phyloP scores from a whole-genome alignment of 1,139 yeast species.

The Pichia inconspicua region DNA sequence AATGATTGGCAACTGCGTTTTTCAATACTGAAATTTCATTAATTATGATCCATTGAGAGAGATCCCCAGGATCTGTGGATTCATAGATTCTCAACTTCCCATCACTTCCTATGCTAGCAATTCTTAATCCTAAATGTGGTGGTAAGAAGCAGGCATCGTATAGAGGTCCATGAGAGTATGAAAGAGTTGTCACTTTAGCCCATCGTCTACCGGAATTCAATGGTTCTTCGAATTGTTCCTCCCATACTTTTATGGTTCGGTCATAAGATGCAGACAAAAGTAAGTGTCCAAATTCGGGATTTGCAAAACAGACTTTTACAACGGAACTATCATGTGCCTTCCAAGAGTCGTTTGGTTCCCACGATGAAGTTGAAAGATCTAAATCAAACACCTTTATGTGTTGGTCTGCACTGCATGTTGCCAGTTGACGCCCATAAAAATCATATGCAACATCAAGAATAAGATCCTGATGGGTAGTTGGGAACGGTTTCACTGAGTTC shows the following conservation, averaged over 20 bases:
- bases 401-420: conserved; percentile 90
- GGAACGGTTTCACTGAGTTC: conserved; percentile 45
- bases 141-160: conserved; percentile 91
- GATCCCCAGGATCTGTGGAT: conserved; percentile 79
- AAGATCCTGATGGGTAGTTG: conserved; percentile 86
- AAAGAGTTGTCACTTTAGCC: conserved; percentile 64
- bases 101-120: conserved; percentile 87
- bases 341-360: conserved; percentile 85
- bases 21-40: conserved; percentile 64
- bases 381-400: conserved; percentile 80
- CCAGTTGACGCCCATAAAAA: conserved; percentile 82
- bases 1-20: conserved; percentile 55
- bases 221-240: conserved; percentile 75
- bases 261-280: conserved; percentile 87
- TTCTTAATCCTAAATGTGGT: conserved; percentile 67
- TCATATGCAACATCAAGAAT: conserved; percentile 84
- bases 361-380: conserved; percentile 45
- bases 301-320: conserved; percentile 82
- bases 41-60: conserved; percentile 73
- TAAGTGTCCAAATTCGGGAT: conserved; percentile 85
- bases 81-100: conserved; percentile 84
- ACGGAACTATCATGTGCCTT: conserved; percentile 90
- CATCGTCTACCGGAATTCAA: conserved; percentile 75
- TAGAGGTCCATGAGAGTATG: conserved; percentile 83
- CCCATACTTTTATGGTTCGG: conserved; percentile 83